These are phyloP conservation scores for Mortierella sp. DNA, from an alignment of 371 early-diverging fungal genomes.

Conservation along the genomic window DNA sequence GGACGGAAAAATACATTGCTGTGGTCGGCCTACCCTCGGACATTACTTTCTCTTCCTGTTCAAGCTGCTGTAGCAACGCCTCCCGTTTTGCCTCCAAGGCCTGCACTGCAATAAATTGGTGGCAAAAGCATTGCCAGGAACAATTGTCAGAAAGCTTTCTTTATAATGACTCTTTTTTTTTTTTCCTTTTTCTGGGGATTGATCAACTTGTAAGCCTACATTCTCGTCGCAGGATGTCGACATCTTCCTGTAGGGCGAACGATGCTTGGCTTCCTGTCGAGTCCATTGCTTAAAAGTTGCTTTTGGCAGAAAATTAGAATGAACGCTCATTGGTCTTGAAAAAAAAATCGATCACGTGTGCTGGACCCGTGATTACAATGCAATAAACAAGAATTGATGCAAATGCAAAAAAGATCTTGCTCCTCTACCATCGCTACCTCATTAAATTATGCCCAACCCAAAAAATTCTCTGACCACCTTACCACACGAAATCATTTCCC, in stretches of 20 bases:
- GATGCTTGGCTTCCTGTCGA: conserved; percentile 13
- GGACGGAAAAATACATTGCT: background rate
- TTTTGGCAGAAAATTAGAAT: background rate
- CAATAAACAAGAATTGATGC: background rate
- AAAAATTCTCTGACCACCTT: conserved; percentile 16
- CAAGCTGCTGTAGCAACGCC: conserved; percentile 29
- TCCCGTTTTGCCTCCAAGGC: conserved; percentile 35
- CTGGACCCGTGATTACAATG: background rate
- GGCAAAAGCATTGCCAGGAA: background rate
- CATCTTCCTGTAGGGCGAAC: conserved; percentile 34
- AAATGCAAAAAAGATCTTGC: background rate
- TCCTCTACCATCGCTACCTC: background rate
- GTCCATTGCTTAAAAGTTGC: conserved; percentile 22
- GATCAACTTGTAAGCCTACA: conserved; percentile 26
- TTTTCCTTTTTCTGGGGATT: background rate
- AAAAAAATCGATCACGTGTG: background rate
- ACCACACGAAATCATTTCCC: conserved; percentile 32
- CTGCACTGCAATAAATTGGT: conserved; percentile 20
- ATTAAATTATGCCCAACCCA: conserved; percentile 5
- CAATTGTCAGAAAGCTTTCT: background rate
- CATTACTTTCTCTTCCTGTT: conserved; percentile 33
- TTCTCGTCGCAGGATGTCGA: conserved; percentile 40
- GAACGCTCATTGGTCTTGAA: too few species aligned
- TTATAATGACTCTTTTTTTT: background rate
- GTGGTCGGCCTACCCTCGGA: conserved; percentile 16